Percentiles rank a stretch among this genome's conserved stretches.
Evolutionary conservation across 306 rosid genomes (phyloP).

Genomic region (Crotalaria pallida): DNA sequence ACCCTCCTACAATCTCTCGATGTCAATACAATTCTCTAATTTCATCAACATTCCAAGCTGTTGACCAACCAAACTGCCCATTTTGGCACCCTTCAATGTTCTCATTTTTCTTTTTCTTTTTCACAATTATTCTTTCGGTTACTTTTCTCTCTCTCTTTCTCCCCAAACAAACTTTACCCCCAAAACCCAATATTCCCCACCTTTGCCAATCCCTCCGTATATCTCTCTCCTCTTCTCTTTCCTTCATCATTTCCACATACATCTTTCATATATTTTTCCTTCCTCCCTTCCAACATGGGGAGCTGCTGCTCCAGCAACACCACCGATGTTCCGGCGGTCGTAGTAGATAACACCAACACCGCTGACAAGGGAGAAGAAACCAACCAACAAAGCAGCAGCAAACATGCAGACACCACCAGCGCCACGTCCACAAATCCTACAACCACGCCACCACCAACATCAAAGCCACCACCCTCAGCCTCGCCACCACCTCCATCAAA

Average conservation of each 20-base stretch:
- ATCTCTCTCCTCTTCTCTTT: slow-evolving; percentile 1
- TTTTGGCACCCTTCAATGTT: slow-evolving; percentile 18
- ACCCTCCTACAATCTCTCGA: slow-evolving; percentile 68
- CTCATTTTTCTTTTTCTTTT: not conserved
- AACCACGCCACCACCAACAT: slow-evolving; percentile 5
- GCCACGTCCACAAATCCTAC: not conserved
- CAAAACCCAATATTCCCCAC: slow-evolving; percentile 37
- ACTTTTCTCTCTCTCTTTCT: slow-evolving; percentile 2
- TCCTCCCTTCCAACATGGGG: slow-evolving; percentile 62
- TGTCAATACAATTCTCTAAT: slow-evolving; percentile 38
- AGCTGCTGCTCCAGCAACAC: slow-evolving; percentile 79
- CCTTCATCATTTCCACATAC: not conserved
- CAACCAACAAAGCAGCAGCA: not conserved
- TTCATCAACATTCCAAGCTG: slow-evolving; percentile 48
- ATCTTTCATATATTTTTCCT: too few relatives aligned
- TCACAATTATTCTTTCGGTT: not conserved
- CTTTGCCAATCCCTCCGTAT: slow-evolving; percentile 26
- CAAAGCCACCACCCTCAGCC: slow-evolving; percentile 3
- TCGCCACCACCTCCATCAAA: slow-evolving; percentile 36
- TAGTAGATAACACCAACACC: not conserved
- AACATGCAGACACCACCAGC: not conserved
- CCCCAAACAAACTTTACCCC: slow-evolving; percentile 25
- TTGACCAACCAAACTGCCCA: slow-evolving; percentile 11
- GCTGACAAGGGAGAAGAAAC: slow-evolving; percentile 32
- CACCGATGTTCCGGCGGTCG: slow-evolving; percentile 25